phyloP scores from a whole-genome alignment of 208 protist genomes.

The Trypanosoma mega region DNA sequence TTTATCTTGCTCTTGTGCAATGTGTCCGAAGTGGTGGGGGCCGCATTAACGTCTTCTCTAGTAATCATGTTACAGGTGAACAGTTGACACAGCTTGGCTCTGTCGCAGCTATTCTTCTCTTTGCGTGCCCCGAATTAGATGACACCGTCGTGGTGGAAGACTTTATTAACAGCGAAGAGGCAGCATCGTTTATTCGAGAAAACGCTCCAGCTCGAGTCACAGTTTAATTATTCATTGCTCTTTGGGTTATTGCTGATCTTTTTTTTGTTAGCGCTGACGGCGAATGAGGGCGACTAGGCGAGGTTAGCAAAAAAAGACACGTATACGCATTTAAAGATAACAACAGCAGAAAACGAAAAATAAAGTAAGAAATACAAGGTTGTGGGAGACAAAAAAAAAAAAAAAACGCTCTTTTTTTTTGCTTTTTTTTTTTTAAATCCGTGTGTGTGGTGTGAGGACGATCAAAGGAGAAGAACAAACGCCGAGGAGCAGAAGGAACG shows the following conservation, averaged over 20 bases:
- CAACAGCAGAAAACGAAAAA: no score
- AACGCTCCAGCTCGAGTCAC: slow-evolving; percentile 48
- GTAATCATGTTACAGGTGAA: slow-evolving; percentile 94
- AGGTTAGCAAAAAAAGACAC: no score
- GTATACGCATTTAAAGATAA: no score
- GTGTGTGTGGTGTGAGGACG: no score
- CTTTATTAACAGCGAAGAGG: slow-evolving; percentile 59
- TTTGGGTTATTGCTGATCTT: no score
- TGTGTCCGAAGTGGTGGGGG: slow-evolving; percentile 81
- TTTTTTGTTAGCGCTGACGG: background rate
- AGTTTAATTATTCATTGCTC: slow-evolving; percentile 19
- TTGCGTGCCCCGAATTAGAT: slow-evolving; percentile 88
- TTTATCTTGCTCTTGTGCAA: slow-evolving; percentile 92
- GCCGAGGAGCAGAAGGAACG: no score
- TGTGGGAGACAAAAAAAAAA: no score
- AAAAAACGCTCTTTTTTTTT: no score
- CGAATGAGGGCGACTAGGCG: no score
- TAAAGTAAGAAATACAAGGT: no score
- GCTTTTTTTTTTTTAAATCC: no score
- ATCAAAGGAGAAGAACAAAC: no score
- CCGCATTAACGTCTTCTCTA: slow-evolving; percentile 92
- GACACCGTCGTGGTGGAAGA: slow-evolving; percentile 76
- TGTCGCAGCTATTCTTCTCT: slow-evolving; percentile 93
- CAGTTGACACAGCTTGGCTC: slow-evolving; percentile 92
- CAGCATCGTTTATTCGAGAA: slow-evolving; percentile 64